These are phyloP conservation scores for Diospyros kaki DNA, from an alignment of 148 eudicot species.

Conservation along the genomic window DNA sequence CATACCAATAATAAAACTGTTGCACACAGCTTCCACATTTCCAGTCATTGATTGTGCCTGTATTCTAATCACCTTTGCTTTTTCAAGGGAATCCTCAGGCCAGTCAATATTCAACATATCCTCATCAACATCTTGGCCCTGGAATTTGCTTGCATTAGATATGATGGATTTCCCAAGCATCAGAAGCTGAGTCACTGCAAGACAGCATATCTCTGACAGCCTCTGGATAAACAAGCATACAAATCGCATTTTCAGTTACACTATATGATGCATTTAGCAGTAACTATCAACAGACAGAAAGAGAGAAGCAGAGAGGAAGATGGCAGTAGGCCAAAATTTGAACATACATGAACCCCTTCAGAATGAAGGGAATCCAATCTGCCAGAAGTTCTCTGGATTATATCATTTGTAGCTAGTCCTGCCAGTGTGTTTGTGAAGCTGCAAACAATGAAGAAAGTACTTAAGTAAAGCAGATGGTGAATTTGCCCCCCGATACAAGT, in stretches of 20 bases:
- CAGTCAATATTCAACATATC: slow-evolving; percentile 54
- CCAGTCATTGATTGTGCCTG: slow-evolving; percentile 68
- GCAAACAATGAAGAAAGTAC: slow-evolving; percentile 22
- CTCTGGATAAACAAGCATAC: slow-evolving; percentile 46
- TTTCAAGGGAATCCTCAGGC: slow-evolving; percentile 92
- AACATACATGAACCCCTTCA: slow-evolving; percentile 94
- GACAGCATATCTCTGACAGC: slow-evolving; percentile 90
- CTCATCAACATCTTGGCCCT: slow-evolving; percentile 44
- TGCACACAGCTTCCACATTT: slow-evolving; percentile 70
- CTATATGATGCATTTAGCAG: neutral
- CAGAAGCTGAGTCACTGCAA: slow-evolving; percentile 77
- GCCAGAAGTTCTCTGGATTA: slow-evolving; percentile 77
- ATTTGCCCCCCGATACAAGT: neutral
- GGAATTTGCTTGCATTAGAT: slow-evolving; percentile 61
- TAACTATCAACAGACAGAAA: neutral
- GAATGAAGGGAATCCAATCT: slow-evolving; percentile 95
- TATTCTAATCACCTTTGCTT: slow-evolving; percentile 68
- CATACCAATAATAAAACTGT: slow-evolving; percentile 84
- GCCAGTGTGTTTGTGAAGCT: slow-evolving; percentile 80
- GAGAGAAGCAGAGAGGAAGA: slow-evolving; percentile 4
- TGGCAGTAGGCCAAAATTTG: neutral
- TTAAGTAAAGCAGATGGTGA: neutral
- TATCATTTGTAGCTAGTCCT: slow-evolving; percentile 72
- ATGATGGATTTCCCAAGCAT: slow-evolving; percentile 82
- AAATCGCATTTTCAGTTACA: neutral